Conservation (phyloP, 176 grass and related monocot species). For the Aegilops speltoides region DNA sequence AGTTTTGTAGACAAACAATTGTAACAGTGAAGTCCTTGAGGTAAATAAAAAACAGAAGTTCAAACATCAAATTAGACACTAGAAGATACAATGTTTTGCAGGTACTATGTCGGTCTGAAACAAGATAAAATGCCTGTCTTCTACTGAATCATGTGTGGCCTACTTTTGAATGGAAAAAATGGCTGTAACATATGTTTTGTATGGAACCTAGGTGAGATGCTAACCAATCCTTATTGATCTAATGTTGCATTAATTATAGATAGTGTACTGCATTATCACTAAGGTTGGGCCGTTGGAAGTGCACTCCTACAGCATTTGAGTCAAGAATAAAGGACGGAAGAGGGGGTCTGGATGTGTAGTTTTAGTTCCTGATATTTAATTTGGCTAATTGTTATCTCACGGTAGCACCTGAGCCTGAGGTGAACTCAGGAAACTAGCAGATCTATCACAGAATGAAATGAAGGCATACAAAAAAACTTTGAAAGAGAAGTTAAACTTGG, state of each 20-base stretch:
- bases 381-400: background rate
- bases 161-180: background rate
- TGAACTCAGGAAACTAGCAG: background rate
- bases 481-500: background rate
- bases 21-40: background rate
- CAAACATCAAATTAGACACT: constrained; percentile 29
- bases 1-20: constrained; percentile 5
- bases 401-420: background rate
- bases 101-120: background rate
- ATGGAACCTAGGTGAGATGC: constrained; percentile 9
- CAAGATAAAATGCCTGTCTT: background rate
- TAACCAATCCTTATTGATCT: background rate
- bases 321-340: background rate
- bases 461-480: background rate
- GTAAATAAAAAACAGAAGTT: background rate
- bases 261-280: background rate
- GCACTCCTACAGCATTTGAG: background rate
- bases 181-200: background rate
- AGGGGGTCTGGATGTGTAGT: background rate
- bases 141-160: background rate
- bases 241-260: constrained; percentile 21
- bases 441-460: constrained; percentile 2
- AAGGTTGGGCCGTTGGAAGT: background rate
- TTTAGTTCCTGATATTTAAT: background rate
- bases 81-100: constrained; percentile 8